phyloP scores from a whole-genome alignment of 352 stramenopile species.

The Albugo candida region DNA sequence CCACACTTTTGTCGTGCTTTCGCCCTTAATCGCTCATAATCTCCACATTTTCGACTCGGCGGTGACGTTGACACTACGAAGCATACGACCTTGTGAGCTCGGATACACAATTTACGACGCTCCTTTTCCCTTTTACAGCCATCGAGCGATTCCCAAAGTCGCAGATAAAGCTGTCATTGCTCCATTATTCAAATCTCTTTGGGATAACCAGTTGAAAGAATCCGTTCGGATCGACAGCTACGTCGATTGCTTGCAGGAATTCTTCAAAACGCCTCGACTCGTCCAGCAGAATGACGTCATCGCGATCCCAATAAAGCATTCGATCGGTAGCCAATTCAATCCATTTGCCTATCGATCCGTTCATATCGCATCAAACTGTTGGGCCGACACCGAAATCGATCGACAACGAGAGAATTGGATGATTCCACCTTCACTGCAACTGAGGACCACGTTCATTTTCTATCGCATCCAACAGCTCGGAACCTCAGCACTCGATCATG shows the following conservation, averaged over 20 bases:
- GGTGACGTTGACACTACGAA: constrained; percentile 3
- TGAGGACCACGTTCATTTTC: constrained; percentile 21
- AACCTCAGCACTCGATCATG: constrained; percentile 9
- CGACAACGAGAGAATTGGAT: background rate
- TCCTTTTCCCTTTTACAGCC: constrained; percentile 17
- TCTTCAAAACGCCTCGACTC: constrained; percentile 35
- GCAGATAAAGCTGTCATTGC: constrained; percentile 43
- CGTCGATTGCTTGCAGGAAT: constrained; percentile 28
- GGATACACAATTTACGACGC: constrained; percentile 1
- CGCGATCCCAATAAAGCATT: constrained; percentile 13
- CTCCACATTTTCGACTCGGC: constrained; percentile 26
- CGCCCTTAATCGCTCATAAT: constrained; percentile 60
- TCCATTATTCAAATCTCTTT: constrained; percentile 24
- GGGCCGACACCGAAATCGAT: background rate
- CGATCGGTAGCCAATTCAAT: background rate
- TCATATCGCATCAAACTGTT: too few relatives aligned
- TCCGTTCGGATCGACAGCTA: constrained; percentile 37
- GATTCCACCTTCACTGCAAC: background rate
- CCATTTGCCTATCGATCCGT: background rate
- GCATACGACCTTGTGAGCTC: background rate
- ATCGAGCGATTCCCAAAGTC: constrained; percentile 25
- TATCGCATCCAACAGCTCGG: constrained; percentile 51
- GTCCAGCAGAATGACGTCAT: constrained; percentile 54
- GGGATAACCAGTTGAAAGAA: too few relatives aligned
- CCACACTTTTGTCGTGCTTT: constrained; percentile 21